Evolutionary conservation across 768 basidiomycete genomes (phyloP).

Genomic region (Cantharellus anzutake): DNA sequence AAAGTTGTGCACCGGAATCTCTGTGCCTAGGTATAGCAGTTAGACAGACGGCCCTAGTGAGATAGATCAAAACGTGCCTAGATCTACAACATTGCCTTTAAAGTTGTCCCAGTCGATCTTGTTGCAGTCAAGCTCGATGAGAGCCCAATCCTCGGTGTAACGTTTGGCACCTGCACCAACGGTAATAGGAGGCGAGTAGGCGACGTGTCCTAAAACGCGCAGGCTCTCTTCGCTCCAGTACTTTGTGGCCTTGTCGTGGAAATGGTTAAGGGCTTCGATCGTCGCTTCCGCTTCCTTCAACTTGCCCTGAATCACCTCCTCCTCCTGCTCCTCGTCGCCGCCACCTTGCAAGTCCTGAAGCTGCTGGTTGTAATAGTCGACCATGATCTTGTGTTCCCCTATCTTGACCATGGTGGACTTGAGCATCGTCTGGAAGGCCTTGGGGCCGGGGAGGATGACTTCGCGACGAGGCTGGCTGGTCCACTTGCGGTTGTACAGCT

Average conservation of each 20-base stretch:
- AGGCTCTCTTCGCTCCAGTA: neutral
- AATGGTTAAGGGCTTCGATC: neutral
- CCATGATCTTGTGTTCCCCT: constrained; percentile 1
- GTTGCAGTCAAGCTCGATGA: neutral
- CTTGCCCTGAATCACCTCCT: neutral
- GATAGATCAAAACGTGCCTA: neutral
- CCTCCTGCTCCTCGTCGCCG: neutral
- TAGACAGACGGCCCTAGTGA: neutral
- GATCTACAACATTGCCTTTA: neutral
- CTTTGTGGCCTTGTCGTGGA: neutral
- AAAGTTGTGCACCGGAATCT: constrained; percentile 11
- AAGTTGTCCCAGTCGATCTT: constrained; percentile 1
- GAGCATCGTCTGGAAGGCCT: constrained; percentile 6
- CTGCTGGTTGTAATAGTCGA: constrained; percentile 1
- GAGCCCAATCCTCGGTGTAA: neutral
- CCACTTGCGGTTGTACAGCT: neutral
- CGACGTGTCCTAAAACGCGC: neutral
- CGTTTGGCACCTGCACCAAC: neutral
- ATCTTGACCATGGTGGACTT: constrained; percentile 7
- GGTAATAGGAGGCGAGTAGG: neutral
- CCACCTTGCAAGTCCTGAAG: neutral
- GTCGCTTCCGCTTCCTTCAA: neutral
- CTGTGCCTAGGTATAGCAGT: constrained; percentile 1
- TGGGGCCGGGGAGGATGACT: constrained; percentile 11
- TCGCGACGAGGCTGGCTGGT: constrained; percentile 1